Percentiles rank a stretch among this genome's conserved stretches.
phyloP scores from a whole-genome alignment of 345 rosid genomes.

The Citrus hindsii region DNA sequence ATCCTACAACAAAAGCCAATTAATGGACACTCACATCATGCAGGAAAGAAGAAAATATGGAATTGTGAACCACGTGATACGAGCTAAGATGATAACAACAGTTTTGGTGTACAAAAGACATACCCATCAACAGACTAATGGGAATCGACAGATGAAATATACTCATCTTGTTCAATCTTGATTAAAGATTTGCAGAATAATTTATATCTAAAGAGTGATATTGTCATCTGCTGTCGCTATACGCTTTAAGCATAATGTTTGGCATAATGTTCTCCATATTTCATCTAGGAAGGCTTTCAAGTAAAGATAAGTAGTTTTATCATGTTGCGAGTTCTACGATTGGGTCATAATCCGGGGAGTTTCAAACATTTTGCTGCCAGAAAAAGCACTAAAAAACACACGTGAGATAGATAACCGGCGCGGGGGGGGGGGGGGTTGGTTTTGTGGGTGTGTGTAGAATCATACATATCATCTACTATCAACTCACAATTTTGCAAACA shows the following conservation, averaged over 20 bases:
- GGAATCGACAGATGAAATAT: conserved; percentile 11
- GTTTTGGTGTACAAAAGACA: not conserved
- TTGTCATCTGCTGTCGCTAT: not conserved
- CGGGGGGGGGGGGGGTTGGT: fast-evolving
- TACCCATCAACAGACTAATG: not conserved
- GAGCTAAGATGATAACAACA: not conserved
- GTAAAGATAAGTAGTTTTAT: not conserved
- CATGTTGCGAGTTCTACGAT: not conserved
- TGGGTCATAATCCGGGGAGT: not conserved
- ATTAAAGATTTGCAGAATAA: conserved; percentile 7
- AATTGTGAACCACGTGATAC: not conserved
- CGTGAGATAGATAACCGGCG: too few species aligned
- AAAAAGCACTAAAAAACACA: not conserved
- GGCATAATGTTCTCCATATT: not conserved
- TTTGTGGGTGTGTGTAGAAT: not conserved
- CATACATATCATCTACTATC: not conserved
- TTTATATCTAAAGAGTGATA: not conserved
- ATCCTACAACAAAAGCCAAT: not conserved
- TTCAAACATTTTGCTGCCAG: not conserved
- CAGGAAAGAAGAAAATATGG: not conserved
- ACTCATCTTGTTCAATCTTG: conserved; percentile 8
- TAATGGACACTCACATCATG: not conserved
- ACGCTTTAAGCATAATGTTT: not conserved
- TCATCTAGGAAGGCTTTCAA: not conserved
- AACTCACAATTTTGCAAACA: not conserved